Evolutionary conservation across 768 basidiomycete genomes (phyloP), one percentile per base, ranked within the genome.

Genomic region (Botryobasidium botryosum): DNA sequence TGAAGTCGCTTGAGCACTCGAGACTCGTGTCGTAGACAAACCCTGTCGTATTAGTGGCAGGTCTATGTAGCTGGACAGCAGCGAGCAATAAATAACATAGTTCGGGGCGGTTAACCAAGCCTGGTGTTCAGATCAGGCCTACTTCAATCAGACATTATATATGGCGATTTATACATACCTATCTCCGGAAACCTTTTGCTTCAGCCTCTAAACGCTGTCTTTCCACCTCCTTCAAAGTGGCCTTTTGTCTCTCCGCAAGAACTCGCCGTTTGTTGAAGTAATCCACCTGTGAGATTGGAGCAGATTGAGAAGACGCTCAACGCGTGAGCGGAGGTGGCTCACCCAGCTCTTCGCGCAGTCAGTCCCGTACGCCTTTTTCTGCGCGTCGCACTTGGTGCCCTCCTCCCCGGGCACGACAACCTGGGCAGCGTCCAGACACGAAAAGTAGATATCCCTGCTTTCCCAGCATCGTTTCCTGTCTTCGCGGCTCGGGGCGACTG

Each of bases 251-350:
- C 49, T 80, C 82, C 6, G 75, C 80, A 42, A 90, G 71, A 28
- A 85, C 72, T 43, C 90, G 70, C 28, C 88, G 75, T 58, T 86
- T 82, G 64, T 94, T 92, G 56, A 96, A 94, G 59, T 96, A 92
- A 23, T 84, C 83, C 54, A 96, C 79, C 91, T 96, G 24, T 44
- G 7, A 33, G 39, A 5, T 33, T 20, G n/a, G 15, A 21, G 36
- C 26, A 27, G 13, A 15, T 25, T 33, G 36, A 8, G 21, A 24
- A 20, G 46, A 37, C 33, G 44, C 44, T 39, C 18, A 38, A 8
- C 8, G 20, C 18, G 2, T 43, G 18, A 32, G 15, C 23, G 29
- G 27, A 20, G 23, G 3, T 41, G 17, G 68, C 77, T 46, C 59
- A 87, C 88, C 87, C 87, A 92, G 61, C 87, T 90, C 61, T 75